Base-by-base conservation (phyloP, 306 rosid genomes). In the Pyrus pyrifolia region DNA sequence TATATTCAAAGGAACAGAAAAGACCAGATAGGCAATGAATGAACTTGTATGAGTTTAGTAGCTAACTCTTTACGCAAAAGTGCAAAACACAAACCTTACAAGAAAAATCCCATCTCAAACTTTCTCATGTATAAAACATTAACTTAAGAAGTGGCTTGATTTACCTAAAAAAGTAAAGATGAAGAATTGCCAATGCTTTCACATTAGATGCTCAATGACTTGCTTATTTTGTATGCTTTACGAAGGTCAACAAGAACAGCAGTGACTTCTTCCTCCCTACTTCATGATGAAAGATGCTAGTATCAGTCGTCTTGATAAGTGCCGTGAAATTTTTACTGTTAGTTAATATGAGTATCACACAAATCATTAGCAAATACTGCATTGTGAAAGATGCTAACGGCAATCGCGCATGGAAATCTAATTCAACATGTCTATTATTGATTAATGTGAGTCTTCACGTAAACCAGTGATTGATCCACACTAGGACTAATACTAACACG, bases 181-280 rank as follows among this genome's bases (percentile, higher is more conserved):
- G 42, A 75, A 72, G 25, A 71, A 71, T 11, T 67, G 57, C 64
- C 29, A 25, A 25, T 53, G 6, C 66, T 60, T 70, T 64, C 65
- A 70, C 68, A 77, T 27, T 81, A 51, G 52, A 30, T 35, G 38
- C 45, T 17, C 69, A 78, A 72, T 71, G 75, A 81, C 59, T 70
- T 51, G 68, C 58, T 55, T 21, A 55, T 15, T 42, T 62, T 49
- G 55, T 49, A 49, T 49, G 21, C 55, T 49, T 15, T 15, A 49
- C 55, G 8, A 61, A 70, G 63, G 83, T 73, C 6, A 35, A 74
- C 30, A 57, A 73, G 68, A 73, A 78, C 75, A 81, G 76, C 76
- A 40, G 70, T 72, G 84, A 70, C 81, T 61, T 18, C 33, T 27
- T 23, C 25, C 27, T 61, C 15, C 80, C 83, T 51, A 69, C 22